These are phyloP conservation scores for Pseudopyrenochaeta lycopersici DNA, from an alignment of 2,329 filamentous ascomycete genomes.

Conservation along the genomic window DNA sequence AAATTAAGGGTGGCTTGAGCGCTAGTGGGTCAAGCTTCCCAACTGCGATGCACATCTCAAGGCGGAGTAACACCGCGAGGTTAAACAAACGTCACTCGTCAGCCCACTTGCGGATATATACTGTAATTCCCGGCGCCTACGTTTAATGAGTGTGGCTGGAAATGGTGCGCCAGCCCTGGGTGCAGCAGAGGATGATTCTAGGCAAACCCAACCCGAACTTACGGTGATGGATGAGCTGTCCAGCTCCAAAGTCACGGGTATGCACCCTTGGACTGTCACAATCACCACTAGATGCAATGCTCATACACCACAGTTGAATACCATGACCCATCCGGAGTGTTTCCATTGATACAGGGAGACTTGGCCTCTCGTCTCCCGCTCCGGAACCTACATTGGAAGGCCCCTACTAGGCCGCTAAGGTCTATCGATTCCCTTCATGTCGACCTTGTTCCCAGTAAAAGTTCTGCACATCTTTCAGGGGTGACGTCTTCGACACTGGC, in stretches of 20 bases:
- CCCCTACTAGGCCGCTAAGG: slow-evolving; percentile 85
- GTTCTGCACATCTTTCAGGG: slow-evolving; percentile 55
- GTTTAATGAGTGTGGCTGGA: slow-evolving; percentile 48
- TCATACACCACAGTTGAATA: slow-evolving; percentile 78
- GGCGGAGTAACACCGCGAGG: slow-evolving; percentile 24
- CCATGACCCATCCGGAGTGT: slow-evolving; percentile 90
- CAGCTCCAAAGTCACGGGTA: slow-evolving; percentile 63
- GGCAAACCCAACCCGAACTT: slow-evolving; percentile 36
- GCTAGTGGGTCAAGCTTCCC: slow-evolving; percentile 19
- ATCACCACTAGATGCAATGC: slow-evolving; percentile 8
- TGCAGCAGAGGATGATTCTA: slow-evolving; percentile 46
- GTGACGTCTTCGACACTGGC: slow-evolving; percentile 33
- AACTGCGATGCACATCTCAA: slow-evolving; percentile 33
- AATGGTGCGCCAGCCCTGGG: slow-evolving; percentile 49
- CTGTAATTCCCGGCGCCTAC: slow-evolving; percentile 13
- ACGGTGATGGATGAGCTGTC: slow-evolving; percentile 53
- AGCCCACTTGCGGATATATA: slow-evolving; percentile 9
- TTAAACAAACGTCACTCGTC: slow-evolving; percentile 26
- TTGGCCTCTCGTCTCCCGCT: slow-evolving; percentile 83
- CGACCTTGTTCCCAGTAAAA: slow-evolving; percentile 75
- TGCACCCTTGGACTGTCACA: slow-evolving; percentile 14
- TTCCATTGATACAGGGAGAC: slow-evolving; percentile 80
- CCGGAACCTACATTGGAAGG: slow-evolving; percentile 96
- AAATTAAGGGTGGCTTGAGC: slow-evolving; percentile 9
- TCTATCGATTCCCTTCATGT: slow-evolving; percentile 94